Evolutionary conservation across 2,329 filamentous ascomycete species (phyloP).

Genomic region (Septoria petroselini): DNA sequence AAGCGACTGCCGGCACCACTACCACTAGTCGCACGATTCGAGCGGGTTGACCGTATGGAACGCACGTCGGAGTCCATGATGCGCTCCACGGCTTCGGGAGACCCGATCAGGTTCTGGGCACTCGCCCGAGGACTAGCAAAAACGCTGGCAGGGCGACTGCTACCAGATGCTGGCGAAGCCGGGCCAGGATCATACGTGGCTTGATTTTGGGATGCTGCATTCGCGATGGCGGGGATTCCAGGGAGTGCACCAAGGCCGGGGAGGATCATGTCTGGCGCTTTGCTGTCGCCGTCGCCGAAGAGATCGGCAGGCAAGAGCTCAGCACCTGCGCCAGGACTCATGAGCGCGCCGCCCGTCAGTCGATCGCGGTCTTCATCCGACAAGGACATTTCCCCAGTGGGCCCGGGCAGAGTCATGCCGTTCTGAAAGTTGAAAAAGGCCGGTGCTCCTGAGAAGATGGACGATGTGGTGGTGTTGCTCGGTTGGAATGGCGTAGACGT

Average conservation of each 20-base stretch:
- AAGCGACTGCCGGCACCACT: slow-evolving; percentile 48
- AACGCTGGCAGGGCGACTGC: slow-evolving; percentile 44
- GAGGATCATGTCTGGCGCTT: slow-evolving; percentile 25
- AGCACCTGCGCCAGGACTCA: slow-evolving; percentile 73
- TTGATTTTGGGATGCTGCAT: background rate
- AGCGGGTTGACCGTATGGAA: slow-evolving; percentile 52
- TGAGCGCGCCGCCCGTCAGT: slow-evolving; percentile 62
- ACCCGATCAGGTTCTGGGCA: slow-evolving; percentile 44
- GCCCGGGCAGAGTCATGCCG: slow-evolving; percentile 56
- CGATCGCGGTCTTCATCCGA: slow-evolving; percentile 63
- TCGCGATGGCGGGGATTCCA: slow-evolving; percentile 39
- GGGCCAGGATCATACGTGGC: slow-evolving; percentile 32
- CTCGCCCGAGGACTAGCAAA: slow-evolving; percentile 51
- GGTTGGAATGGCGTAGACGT: slow-evolving; percentile 38
- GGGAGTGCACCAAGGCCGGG: slow-evolving; percentile 39
- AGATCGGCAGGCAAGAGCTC: slow-evolving; percentile 66
- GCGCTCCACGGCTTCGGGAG: slow-evolving; percentile 37
- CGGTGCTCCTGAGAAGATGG: slow-evolving; percentile 47
- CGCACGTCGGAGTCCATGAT: slow-evolving; percentile 46
- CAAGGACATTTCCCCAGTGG: slow-evolving; percentile 46
- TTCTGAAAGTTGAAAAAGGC: slow-evolving; percentile 59
- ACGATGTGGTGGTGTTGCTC: slow-evolving; percentile 49
- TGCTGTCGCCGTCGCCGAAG: slow-evolving; percentile 36
- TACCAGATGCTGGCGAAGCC: slow-evolving; percentile 44
- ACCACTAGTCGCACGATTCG: slow-evolving; percentile 44